Conservation (phyloP, 225 moss, liverwort and hornwort genomes). For the Physcomitrellopsis africana region DNA sequence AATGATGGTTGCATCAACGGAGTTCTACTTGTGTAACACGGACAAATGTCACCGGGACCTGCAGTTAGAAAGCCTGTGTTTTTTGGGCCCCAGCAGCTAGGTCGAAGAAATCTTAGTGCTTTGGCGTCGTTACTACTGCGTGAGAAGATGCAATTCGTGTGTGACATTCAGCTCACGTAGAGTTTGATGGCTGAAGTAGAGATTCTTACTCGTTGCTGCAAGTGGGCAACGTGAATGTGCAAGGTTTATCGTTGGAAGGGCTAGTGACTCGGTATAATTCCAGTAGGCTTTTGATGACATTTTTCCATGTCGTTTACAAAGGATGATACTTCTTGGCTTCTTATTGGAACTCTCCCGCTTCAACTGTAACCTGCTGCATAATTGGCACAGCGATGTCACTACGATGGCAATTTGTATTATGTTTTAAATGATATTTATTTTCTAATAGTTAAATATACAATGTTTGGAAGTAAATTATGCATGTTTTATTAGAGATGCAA, state of each 20-base stretch:
- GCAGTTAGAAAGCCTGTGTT: slow-evolving; percentile 13
- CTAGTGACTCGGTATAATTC: neutral
- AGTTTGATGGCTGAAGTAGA: slow-evolving; percentile 9
- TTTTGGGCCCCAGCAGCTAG: slow-evolving; percentile 13
- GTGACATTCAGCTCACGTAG: slow-evolving; percentile 20
- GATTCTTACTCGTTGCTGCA: slow-evolving; percentile 30
- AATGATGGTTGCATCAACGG: slow-evolving; percentile 98
- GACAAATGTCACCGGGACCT: neutral
- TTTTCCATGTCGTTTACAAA: slow-evolving; percentile 13
- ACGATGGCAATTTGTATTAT: neutral
- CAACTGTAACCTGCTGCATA: neutral
- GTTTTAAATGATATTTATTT: neutral
- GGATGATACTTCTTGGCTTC: neutral
- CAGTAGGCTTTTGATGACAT: neutral
- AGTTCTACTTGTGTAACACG: slow-evolving; percentile 76
- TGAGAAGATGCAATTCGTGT: slow-evolving; percentile 10
- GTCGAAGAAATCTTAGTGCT: slow-evolving; percentile 20
- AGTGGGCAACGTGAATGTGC: slow-evolving; percentile 17
- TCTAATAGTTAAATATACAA: neutral
- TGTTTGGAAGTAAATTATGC: too few relatives aligned
- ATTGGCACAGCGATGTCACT: neutral
- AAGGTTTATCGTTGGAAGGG: slow-evolving; percentile 12
- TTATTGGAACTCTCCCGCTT: slow-evolving; percentile 7
- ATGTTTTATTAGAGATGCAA: too few relatives aligned
- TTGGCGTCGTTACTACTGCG: slow-evolving; percentile 11